These are phyloP conservation scores for Rhizoclosmatium globosum DNA, from an alignment of 192 early-diverging fungal species.

Conservation along the genomic window DNA sequence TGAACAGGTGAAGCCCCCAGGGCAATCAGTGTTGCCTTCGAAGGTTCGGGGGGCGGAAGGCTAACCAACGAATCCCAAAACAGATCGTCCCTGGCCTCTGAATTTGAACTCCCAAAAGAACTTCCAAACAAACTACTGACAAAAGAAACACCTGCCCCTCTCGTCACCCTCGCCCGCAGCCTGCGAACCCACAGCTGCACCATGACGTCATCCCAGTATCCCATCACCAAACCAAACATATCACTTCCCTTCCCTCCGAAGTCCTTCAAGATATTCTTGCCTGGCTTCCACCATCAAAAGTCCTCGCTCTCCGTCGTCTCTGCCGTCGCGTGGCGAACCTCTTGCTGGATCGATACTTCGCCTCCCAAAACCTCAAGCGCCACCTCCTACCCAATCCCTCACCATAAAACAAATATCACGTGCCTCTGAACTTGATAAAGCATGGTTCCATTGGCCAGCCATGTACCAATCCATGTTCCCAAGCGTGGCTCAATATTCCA, in stretches of 20 bases:
- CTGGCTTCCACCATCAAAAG: background rate
- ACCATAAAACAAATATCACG: background rate
- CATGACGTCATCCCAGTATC: no score
- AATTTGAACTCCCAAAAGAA: no score
- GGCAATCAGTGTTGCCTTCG: no score
- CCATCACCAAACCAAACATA: no score
- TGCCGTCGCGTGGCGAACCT: background rate
- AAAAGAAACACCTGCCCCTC: no score
- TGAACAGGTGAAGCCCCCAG: background rate
- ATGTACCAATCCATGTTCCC: background rate
- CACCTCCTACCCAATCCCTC: background rate
- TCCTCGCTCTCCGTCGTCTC: background rate
- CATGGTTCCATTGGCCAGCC: conserved; percentile 4
- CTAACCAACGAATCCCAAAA: no score
- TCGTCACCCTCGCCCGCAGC: no score
- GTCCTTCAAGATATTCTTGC: conserved; percentile 5
- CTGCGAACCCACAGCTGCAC: no score
- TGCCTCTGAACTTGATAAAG: background rate
- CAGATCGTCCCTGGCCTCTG: no score
- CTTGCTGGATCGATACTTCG: background rate
- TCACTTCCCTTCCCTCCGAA: background rate
- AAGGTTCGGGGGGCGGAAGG: no score
- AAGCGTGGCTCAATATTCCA: background rate
- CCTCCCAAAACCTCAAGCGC: background rate
- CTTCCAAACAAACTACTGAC: no score